These are phyloP conservation scores for Hyphopichia wangnamkhiaoensis DNA, from an alignment of 1,139 yeast species.

Conservation along the genomic window DNA sequence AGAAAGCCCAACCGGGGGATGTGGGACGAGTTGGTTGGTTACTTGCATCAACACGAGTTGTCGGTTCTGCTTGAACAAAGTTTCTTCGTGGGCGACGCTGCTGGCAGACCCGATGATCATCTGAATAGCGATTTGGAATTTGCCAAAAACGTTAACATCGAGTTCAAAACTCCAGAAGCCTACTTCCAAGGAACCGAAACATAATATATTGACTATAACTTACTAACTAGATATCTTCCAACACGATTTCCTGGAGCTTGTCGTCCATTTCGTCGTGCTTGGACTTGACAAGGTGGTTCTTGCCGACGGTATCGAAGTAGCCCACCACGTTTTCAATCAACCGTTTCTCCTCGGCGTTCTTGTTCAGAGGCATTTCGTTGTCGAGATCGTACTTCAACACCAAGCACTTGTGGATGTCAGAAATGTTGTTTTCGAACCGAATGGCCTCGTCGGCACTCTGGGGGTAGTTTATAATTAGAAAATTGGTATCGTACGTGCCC, in stretches of 20 bases:
- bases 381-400: conserved; percentile 33
- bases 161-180: conserved; percentile 72
- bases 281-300: conserved; percentile 27
- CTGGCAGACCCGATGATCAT: conserved; percentile 76
- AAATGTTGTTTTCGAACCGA: conserved; percentile 58
- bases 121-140: conserved; percentile 75
- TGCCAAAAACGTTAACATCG: conserved; percentile 57
- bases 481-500: conserved; percentile 45
- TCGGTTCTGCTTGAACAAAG: conserved; percentile 44
- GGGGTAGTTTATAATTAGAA: conserved; percentile 56
- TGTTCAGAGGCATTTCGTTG: conserved; percentile 23
- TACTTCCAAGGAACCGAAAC: background rate
- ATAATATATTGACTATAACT: background rate
- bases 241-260: conserved; percentile 22
- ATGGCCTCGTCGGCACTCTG: conserved; percentile 61
- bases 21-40: conserved; percentile 54
- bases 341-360: conserved; percentile 30
- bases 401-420: conserved; percentile 44
- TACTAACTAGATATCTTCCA: conserved; percentile 21
- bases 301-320: conserved; percentile 62
- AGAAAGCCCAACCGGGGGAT: conserved; percentile 80
- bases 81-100: conserved; percentile 94
- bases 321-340: conserved; percentile 46
- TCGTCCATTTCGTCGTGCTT: conserved; percentile 25
- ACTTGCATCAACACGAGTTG: conserved; percentile 6